Conservation (phyloP, 2,329 filamentous ascomycete species). For the Trichothecium roseum region DNA sequence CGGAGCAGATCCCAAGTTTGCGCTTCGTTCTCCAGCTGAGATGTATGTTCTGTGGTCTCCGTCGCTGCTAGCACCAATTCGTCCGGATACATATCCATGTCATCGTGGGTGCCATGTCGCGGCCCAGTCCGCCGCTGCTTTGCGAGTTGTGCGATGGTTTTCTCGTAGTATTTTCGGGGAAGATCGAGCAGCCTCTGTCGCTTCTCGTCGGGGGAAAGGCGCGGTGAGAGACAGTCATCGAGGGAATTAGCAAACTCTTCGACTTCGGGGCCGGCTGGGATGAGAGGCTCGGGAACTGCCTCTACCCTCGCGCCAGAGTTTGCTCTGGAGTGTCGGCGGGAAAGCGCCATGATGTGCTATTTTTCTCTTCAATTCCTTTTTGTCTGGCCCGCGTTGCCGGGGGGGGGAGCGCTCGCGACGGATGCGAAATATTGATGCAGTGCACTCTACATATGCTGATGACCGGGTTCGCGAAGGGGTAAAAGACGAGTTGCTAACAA, state of each 20-base stretch:
- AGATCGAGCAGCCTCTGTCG: slow-evolving; percentile 59
- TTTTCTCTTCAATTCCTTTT: no score
- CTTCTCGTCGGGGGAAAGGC: slow-evolving; percentile 39
- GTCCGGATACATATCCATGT: slow-evolving; percentile 47
- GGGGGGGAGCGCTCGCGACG: no score
- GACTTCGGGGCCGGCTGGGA: slow-evolving; percentile 68
- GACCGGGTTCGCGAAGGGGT: no score
- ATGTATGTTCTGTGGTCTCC: slow-evolving; percentile 14
- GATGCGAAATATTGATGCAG: no score
- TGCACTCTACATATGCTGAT: no score
- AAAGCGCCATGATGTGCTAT: no score
- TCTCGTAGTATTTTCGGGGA: slow-evolving; percentile 43
- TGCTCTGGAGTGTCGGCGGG: no score
- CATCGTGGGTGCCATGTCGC: slow-evolving; percentile 26
- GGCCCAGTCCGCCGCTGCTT: slow-evolving; percentile 17
- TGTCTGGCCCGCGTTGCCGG: no score
- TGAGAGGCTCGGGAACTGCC: slow-evolving; percentile 11
- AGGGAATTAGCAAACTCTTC: slow-evolving; percentile 77
- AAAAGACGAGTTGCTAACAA: no score
- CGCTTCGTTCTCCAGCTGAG: slow-evolving; percentile 66
- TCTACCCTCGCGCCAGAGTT: no score
- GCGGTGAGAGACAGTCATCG: slow-evolving; percentile 57
- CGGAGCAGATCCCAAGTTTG: slow-evolving; percentile 85
- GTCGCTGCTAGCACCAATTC: slow-evolving; percentile 20
- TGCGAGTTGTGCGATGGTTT: slow-evolving; percentile 28